Conservation (phyloP, 2,329 filamentous ascomycete species). For the Fonsecaea pugnacius region DNA sequence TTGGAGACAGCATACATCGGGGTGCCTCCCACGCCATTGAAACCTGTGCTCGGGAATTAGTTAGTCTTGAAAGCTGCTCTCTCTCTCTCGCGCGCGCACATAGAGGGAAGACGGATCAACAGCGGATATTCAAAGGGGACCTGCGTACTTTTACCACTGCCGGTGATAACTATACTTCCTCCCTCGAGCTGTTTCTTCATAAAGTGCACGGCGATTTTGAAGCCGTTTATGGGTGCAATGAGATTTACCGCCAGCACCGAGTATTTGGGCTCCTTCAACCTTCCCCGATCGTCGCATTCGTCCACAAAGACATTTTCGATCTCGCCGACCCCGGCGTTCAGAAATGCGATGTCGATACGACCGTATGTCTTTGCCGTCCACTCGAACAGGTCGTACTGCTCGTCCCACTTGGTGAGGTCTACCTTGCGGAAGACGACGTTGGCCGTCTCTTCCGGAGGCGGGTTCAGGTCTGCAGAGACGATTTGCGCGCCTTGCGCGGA, state of each 20-base stretch:
- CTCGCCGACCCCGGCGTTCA: background rate
- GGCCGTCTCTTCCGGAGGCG: background rate
- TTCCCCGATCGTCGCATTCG: background rate
- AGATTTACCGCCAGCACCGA: constrained; percentile 3
- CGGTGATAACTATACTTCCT: background rate
- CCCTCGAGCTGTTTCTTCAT: background rate
- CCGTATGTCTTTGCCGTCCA: background rate
- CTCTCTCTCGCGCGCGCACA: too few relatives aligned
- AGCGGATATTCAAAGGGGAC: too few relatives aligned
- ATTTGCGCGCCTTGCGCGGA: background rate
- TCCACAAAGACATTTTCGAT: background rate
- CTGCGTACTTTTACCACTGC: background rate
- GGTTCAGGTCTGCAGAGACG: background rate
- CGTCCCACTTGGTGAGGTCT: background rate
- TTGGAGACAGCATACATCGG: background rate
- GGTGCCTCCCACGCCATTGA: background rate
- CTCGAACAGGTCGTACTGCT: background rate
- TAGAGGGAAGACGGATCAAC: too few relatives aligned
- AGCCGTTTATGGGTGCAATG: constrained; percentile 3
- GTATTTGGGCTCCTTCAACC: background rate
- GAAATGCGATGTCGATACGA: background rate
- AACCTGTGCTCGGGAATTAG: background rate
- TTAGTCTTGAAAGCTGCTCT: too few relatives aligned
- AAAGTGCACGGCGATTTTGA: background rate
- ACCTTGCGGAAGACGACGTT: background rate